These are phyloP conservation scores for Ocimum tenuiflorum DNA, from an alignment of 257 asterid species.

Conservation along the genomic window DNA sequence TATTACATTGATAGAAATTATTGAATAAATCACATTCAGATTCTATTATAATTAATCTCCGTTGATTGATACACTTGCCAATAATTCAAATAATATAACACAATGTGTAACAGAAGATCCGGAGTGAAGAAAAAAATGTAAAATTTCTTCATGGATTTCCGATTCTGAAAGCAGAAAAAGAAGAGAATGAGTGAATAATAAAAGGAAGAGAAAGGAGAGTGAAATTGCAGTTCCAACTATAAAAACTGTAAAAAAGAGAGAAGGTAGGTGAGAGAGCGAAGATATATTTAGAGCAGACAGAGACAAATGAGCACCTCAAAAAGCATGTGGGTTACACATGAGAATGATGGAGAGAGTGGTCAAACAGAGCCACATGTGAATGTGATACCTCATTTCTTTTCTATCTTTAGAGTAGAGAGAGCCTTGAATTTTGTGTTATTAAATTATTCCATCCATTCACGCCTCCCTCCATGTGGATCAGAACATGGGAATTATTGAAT, in stretches of 20 bases:
- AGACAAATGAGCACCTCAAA: conserved; percentile 15
- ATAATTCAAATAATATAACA: too few relatives aligned
- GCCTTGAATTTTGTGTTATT: conserved; percentile 5
- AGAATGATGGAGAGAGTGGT: conserved; percentile 12
- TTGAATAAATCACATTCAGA: too few relatives aligned
- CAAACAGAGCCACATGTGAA: conserved; percentile 27
- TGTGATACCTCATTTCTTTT: conserved; percentile 6
- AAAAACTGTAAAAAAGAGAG: neutral
- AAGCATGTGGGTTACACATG: conserved; percentile 31
- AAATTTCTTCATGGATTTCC: too few relatives aligned
- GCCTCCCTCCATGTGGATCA: conserved; percentile 31
- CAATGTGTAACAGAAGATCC: too few relatives aligned
- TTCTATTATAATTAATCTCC: too few relatives aligned
- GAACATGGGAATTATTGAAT: conserved; percentile 42
- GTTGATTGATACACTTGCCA: too few relatives aligned
- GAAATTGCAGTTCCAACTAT: neutral
- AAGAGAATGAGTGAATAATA: too few relatives aligned
- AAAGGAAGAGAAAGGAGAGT: neutral
- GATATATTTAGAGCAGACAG: neutral
- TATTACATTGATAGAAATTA: too few relatives aligned
- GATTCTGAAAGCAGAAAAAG: too few relatives aligned
- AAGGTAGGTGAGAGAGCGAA: neutral
- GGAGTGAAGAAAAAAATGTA: too few relatives aligned
- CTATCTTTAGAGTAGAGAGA: neutral
- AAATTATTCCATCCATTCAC: conserved; percentile 19